Evolutionary conservation across 208 protist genomes (phyloP), one percentile per base, ranked within the genome.

Genomic region (Wallacemonas sp.): DNA sequence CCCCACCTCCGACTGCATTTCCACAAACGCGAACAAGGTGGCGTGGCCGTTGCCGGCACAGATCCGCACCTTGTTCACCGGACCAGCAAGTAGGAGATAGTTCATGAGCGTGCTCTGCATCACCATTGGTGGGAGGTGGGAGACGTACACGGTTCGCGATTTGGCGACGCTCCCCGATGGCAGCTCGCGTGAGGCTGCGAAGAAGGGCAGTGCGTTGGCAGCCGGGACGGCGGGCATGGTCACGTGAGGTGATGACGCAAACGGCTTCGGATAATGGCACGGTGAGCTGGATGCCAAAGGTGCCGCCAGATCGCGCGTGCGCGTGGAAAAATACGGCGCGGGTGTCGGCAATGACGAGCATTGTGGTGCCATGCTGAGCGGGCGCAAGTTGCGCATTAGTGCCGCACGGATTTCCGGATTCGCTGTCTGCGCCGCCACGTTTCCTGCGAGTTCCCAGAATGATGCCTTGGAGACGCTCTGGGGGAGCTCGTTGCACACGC

Each of bases 1-100:
- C 23, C 79, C 86, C 29, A 71, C 86, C 32, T 88, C 77, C 11
- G 79, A 86, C 12, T 76, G 70, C 86, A 95, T 95, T 63, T 95
- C 86, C 16, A 95, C 89, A 74, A 95, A 95, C 0, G 89, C 85
- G 70, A 92, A 92, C 16, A 95, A 65, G 20, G 89, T 91, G 25
- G 63, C 46, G 62, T 91, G 87, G 28, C 80, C 80, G 33, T 55
- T 82, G 38, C 84, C 79, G 33, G 70, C 67, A 66, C 89, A 95
- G 22, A 95, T 44, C 49, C 89, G 86, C 11, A 95, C 83, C 63
- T 90, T 92, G 71, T 89, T 92, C 36, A 95, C 86, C 2, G 54
- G 50, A 4, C 89, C 89, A 2, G 75, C 81, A 22, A 71, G 61
- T 10, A 55, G 55, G 16, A 95, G 70, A 23, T 92, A 61, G 42